Percentiles rank a stretch among this genome's conserved stretches.
These are phyloP conservation scores for Hypomontagnella submonticulosa DNA, from an alignment of 495 filamentous ascomycete genomes.

Conservation along the genomic window DNA sequence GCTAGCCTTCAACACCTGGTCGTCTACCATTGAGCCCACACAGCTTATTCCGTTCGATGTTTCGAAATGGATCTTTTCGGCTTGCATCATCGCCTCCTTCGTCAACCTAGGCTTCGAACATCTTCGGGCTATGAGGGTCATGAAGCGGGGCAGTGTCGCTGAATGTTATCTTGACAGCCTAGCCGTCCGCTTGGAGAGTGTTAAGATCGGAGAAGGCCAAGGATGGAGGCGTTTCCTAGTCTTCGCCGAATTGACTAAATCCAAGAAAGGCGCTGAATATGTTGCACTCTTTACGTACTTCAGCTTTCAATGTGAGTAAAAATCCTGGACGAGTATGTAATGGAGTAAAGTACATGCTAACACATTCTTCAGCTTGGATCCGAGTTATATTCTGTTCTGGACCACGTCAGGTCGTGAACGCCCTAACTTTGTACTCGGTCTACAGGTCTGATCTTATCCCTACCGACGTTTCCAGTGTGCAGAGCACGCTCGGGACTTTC, in stretches of 20 bases:
- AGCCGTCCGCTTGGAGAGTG: constrained; percentile 82
- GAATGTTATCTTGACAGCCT: constrained; percentile 90
- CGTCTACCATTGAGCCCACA: constrained; percentile 58
- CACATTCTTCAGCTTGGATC: constrained; percentile 73
- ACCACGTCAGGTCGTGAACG: constrained; percentile 90
- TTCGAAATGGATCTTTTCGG: constrained; percentile 87
- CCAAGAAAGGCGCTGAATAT: constrained; percentile 90
- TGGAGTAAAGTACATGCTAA: constrained; percentile 14
- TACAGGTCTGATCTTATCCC: constrained; percentile 71
- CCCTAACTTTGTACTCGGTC: constrained; percentile 80
- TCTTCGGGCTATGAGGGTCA: constrained; percentile 78
- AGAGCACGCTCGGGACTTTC: constrained; percentile 68
- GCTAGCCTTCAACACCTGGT: constrained; percentile 80
- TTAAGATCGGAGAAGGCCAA: constrained; percentile 71
- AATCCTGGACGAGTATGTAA: neutral
- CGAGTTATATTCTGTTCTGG: constrained; percentile 89
- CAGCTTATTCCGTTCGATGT: constrained; percentile 70
- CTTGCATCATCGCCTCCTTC: constrained; percentile 88
- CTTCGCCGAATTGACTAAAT: constrained; percentile 90
- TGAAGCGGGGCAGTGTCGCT: constrained; percentile 85
- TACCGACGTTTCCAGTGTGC: constrained; percentile 64
- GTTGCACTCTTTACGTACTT: constrained; percentile 94
- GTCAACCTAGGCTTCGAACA: constrained; percentile 80
- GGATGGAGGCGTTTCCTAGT: constrained; percentile 91
- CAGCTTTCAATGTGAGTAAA: constrained; percentile 81